phyloP scores from a whole-genome alignment of 2,329 filamentous ascomycete species.

The Fusarium sp. region DNA sequence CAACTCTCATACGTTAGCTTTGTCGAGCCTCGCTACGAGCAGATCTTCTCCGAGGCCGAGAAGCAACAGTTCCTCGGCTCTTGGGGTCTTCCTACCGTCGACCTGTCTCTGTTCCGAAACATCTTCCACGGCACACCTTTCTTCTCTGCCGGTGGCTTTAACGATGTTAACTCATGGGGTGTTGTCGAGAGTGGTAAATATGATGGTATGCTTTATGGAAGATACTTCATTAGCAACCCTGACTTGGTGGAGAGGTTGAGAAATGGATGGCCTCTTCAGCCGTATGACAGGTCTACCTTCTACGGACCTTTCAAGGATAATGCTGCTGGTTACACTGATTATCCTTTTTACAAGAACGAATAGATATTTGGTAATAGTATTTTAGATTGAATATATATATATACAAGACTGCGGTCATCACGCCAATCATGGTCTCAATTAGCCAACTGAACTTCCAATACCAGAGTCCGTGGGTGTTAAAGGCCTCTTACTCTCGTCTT shows the following conservation, averaged over 20 bases:
- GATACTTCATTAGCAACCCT: slow-evolving; percentile 61
- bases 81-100: slow-evolving; percentile 59
- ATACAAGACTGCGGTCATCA: rapidly evolving
- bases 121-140: slow-evolving; percentile 66
- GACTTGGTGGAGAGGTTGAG: slow-evolving; percentile 59
- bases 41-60: slow-evolving; percentile 60
- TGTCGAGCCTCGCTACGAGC: slow-evolving; percentile 66
- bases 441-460: slow-evolving; percentile 12
- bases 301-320: slow-evolving; percentile 55
- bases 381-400: neutral
- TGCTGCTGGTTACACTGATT: slow-evolving; percentile 51
- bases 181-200: slow-evolving; percentile 57
- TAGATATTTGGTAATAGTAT: neutral
- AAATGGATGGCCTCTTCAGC: slow-evolving; percentile 52
- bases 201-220: slow-evolving; percentile 60
- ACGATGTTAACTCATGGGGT: slow-evolving; percentile 61
- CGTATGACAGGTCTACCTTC: slow-evolving; percentile 58
- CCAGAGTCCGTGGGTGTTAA: slow-evolving; percentile 22
- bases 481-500: neutral
- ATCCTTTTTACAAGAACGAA: slow-evolving; percentile 38
- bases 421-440: rapidly evolving
- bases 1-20: slow-evolving; percentile 65
- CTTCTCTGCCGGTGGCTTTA: slow-evolving; percentile 66
- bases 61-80: slow-evolving; percentile 61
- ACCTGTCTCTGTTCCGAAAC: slow-evolving; percentile 59